Base-by-base conservation (phyloP, 345 rosid genomes). In the Syzygium oleosum region DNA sequence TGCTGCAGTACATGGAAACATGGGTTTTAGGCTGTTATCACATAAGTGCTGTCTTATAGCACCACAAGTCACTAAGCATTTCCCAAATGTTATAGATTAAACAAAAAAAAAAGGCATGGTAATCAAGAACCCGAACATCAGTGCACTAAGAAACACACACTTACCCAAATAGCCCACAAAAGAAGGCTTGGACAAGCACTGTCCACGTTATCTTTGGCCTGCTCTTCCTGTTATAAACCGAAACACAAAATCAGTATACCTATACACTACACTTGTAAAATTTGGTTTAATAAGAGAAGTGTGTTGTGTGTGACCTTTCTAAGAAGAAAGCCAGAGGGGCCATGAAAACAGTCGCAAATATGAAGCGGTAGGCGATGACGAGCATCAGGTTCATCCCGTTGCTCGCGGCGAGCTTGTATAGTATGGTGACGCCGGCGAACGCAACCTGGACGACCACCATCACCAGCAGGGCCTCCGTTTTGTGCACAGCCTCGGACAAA, bases 141-240 rank as follows among this genome's bases (percentile, higher is more conserved):
- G 22, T 12, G 25, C 49, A 73, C 21, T 27, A 49, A 38, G 7
- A 19, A 23, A 79, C n/a, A 29, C 27, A 7, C 51, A 43, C 56
- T 77, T 89, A 95, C 97, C 96, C 97, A 34, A 94, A 58, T 78
- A 89, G 80, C 10, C 94, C 96, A 52, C 92, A 91, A 29, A 93
- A 90, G 91, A 93, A 89, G 63, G 94, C 91, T 88, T 90, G 93
- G 51, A 90, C 84, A 23, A 91, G 87, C 34, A 95, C 78, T 17
- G 34, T 91, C 93, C 95, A 90, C 34, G 94, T 93, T 65, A 94
- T 55, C 86, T 91, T 93, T 54, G 94, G 95, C 91, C 92, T 93
- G 68, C 38, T 89, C 51, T 91, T 90, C 93, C 96, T 93, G 90
- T 73, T 38, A 7, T 10, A 34, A 56, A 19, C 43, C 9, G 23